phyloP scores from a whole-genome alignment of 371 early-diverging fungal species.

The Mucor circinelloides region DNA sequence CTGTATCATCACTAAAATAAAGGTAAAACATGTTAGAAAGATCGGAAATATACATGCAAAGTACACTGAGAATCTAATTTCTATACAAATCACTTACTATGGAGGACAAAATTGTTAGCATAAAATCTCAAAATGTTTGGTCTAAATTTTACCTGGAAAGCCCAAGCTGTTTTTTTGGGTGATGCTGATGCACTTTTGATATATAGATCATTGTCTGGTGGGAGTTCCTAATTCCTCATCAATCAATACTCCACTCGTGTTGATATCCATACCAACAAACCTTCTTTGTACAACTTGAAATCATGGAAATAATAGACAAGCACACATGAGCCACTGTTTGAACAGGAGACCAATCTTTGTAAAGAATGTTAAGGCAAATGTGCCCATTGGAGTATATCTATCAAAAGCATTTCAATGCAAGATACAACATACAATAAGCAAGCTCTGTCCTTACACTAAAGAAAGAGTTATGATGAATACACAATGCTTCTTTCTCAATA shows the following conservation, averaged over 20 bases:
- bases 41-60: neutral
- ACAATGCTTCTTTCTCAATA: neutral
- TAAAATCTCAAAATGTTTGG: neutral
- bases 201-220: conserved; percentile 77
- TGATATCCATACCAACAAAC: conserved; percentile 28
- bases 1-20: conserved; percentile 27
- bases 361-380: conserved; percentile 95
- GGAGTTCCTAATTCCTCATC: conserved; percentile 56
- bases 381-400: conserved; percentile 92
- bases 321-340: conserved; percentile 94
- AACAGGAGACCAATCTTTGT: conserved; percentile 95
- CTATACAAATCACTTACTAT: conserved; percentile 19
- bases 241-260: neutral
- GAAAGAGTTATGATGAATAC: neutral
- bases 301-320: conserved; percentile 90
- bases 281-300: conserved; percentile 85
- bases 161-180: conserved; percentile 86
- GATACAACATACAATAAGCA: neutral
- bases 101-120: neutral
- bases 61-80: neutral
- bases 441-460: neutral
- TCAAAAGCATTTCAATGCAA: neutral
- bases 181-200: conserved; percentile 68
- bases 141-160: conserved; percentile 63
- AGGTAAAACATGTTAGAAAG: neutral